Evolutionary conservation across 2,329 filamentous ascomycete species (phyloP), one percentile per base, ranked within the genome.

Genomic region (Aspergillus sp.): DNA sequence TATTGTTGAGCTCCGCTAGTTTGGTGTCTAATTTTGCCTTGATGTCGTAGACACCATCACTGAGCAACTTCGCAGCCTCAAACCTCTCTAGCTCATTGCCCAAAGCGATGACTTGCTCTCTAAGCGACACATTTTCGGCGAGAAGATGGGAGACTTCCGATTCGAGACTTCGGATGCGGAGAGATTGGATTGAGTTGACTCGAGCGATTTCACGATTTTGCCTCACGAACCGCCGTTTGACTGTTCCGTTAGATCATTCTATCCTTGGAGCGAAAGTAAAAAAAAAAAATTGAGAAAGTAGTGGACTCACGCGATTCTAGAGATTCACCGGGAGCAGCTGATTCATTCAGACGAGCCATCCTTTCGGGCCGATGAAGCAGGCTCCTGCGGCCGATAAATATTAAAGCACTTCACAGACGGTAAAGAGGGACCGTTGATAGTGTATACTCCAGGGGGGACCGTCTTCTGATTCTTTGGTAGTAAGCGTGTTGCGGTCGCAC

Each of bases 181-280:
- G 74, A 3, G 82, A 85, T 66, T 87, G 84, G 50, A 78, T 79
- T 6, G 84, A 86, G 63, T 87, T 86, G 55, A 77, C 81, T 58
- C 81, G 78, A 53, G 83, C 83, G 53, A 87, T 81, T 65, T 87
- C 84, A 60, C 84, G 81, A 65, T 87, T 87, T 65, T 87, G 84
- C 50, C 84, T 74, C 57, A 86, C 76, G 64, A 86, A 86, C 58
- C 83, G 75, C 54, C 84, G 76, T 72, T 85, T 87, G 49, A 86
- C 82, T 85, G 55, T 35, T n/a, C 20, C 32, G 14, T 24, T 47
- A 40, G 13, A 13, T 22, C 19, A 14, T 36, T 30, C n/a, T 6
- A 16, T 32, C 13, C 14, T 6, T 20, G 38, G 14, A 38, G 26
- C 22, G 26, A 5, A 11, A 30, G 26, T 7, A 3, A n/a, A n/a